Evolutionary conservation across 106 monocot genomes (phyloP).

Genomic region (Narthecium ossifragum): DNA sequence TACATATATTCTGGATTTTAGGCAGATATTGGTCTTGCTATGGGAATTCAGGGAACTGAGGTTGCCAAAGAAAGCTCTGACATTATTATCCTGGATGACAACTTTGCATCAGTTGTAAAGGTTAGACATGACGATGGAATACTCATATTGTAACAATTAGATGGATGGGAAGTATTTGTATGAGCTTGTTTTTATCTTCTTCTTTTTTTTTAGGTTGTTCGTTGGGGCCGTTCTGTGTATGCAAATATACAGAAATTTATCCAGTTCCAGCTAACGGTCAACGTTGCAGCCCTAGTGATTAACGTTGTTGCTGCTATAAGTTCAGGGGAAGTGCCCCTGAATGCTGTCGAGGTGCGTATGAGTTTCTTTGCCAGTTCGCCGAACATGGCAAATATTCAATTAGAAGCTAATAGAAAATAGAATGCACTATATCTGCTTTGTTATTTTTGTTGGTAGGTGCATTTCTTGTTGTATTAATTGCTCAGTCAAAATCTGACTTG

Average conservation of each 20-base stretch:
- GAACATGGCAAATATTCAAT: too few species aligned
- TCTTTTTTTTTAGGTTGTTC: conserved; percentile 74
- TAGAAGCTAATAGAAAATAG: neutral
- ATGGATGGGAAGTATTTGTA: neutral
- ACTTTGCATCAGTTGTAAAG: conserved; percentile 80
- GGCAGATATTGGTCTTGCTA: conserved; percentile 85
- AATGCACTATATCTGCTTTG: too few species aligned
- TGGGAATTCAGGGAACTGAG: conserved; percentile 87
- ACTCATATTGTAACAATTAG: neutral
- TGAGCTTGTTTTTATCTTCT: neutral
- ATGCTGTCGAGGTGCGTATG: conserved; percentile 69
- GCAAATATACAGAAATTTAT: conserved; percentile 94
- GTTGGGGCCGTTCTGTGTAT: conserved; percentile 91
- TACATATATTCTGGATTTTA: conserved; percentile 19
- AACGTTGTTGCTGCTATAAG: conserved; percentile 81
- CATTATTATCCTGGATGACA: conserved; percentile 77
- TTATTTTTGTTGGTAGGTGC: too few species aligned
- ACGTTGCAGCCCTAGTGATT: conserved; percentile 77
- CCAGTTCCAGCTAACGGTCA: conserved; percentile 94
- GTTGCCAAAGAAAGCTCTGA: conserved; percentile 88
- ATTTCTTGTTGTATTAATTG: too few species aligned
- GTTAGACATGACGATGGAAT: too few species aligned
- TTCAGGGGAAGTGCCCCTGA: conserved; percentile 75
- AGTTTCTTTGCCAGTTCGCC: neutral
- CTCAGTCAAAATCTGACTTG: too few species aligned